Evolutionary conservation across 2,329 filamentous ascomycete genomes (phyloP).

Genomic region (Arachnomyces sp.): DNA sequence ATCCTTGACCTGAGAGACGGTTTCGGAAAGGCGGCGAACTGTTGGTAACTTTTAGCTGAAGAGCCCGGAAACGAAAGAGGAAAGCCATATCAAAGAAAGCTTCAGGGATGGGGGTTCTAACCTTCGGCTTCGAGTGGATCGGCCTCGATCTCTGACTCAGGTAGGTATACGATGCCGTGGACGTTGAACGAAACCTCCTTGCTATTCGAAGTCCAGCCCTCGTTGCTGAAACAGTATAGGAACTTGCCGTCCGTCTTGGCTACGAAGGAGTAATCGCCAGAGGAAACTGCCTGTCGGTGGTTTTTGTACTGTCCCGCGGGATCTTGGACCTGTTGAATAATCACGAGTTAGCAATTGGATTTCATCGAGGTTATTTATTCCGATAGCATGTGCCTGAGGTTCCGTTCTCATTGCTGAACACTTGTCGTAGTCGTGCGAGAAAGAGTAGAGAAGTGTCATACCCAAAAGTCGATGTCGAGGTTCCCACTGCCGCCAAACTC

Average conservation of each 20-base stretch:
- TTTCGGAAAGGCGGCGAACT: constrained; percentile 78
- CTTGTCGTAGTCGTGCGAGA: neutral
- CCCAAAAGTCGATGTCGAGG: constrained; percentile 96
- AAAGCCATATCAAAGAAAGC: no score
- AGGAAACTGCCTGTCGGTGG: constrained; percentile 73
- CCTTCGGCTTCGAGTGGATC: constrained; percentile 89
- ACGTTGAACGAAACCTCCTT: constrained; percentile 99
- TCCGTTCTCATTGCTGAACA: neutral
- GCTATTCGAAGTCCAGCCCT: constrained; percentile 90
- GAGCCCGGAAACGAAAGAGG: neutral
- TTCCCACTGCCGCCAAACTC: constrained; percentile 94
- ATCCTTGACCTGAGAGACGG: constrained; percentile 88
- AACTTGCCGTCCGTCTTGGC: constrained; percentile 81
- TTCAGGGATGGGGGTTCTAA: constrained; percentile 33
- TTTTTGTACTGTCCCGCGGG: constrained; percentile 68
- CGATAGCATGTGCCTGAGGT: constrained; percentile 10
- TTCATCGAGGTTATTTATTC: neutral
- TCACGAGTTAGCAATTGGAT: constrained; percentile 11
- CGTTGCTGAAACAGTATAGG: constrained; percentile 98
- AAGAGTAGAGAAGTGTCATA: constrained; percentile 41
- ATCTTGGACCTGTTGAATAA: constrained; percentile 59
- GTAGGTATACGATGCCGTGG: constrained; percentile 95
- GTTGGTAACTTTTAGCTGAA: constrained; percentile 10
- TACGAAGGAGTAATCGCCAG: constrained; percentile 87
- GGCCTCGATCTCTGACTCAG: constrained; percentile 71